Evolutionary conservation across 225 moss, liverwort and hornwort species (phyloP).

Genomic region (Physcomitrium patens): DNA sequence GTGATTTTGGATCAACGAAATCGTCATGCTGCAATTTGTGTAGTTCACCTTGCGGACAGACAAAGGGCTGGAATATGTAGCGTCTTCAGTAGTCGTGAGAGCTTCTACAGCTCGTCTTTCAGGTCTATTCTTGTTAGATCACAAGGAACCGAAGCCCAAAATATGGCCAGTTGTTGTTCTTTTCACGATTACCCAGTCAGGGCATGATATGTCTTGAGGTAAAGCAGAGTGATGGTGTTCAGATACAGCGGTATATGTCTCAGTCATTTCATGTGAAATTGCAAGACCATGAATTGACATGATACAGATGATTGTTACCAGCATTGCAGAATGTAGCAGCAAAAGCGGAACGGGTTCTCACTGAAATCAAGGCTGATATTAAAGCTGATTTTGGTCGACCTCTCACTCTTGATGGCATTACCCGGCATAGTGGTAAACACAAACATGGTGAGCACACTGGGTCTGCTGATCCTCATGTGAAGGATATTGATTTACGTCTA

Average conservation of each 20-base stretch:
- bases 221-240: neutral
- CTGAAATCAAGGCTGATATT: conserved; percentile 90
- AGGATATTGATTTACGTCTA: neutral
- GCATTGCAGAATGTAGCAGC: conserved; percentile 95
- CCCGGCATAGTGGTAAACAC: conserved; percentile 48
- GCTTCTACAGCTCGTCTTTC: conserved; percentile 20
- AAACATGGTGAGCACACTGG: conserved; percentile 43
- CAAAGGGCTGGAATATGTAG: neutral
- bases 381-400: conserved; percentile 83
- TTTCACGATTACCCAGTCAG: conserved; percentile 5
- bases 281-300: conserved; percentile 26
- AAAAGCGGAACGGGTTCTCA: conserved; percentile 93
- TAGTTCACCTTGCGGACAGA: conserved; percentile 9
- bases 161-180: neutral
- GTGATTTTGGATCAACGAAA: conserved; percentile 27
- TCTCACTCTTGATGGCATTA: conserved; percentile 45
- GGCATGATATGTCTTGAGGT: neutral
- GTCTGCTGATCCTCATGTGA: neutral
- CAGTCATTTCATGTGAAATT: neutral
- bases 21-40: neutral
- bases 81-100: neutral
- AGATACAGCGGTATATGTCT: neutral
- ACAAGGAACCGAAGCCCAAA: conserved; percentile 14
- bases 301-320: conserved; percentile 39
- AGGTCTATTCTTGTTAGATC: conserved; percentile 11